Percentiles rank a stretch among this genome's conserved stretches.
phyloP scores from a whole-genome alignment of 805 yeast genomes.

The Alloascoidea hylecoeti region DNA sequence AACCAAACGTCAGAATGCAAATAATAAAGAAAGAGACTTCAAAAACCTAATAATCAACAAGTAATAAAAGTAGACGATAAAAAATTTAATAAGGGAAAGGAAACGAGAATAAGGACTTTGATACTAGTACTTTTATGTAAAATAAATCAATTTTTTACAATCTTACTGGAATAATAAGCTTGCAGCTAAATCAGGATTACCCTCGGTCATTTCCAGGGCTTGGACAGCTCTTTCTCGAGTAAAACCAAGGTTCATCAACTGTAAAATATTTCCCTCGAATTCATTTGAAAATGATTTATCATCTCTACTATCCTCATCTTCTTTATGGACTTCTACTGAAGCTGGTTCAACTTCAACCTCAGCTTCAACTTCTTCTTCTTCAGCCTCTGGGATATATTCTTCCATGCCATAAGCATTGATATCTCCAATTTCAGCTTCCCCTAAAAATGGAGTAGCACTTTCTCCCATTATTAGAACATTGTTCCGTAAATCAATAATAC shows the following conservation, averaged over 20 bases:
- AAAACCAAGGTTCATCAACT: slow-evolving; percentile 60
- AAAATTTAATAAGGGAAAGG: neutral
- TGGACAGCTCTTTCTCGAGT: slow-evolving; percentile 41
- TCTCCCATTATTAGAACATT: slow-evolving; percentile 61
- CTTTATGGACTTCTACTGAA: slow-evolving; percentile 2
- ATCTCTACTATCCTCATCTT: slow-evolving; percentile 3
- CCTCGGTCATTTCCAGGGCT: slow-evolving; percentile 55
- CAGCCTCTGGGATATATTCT: slow-evolving; percentile 4
- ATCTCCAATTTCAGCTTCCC: slow-evolving; percentile 46
- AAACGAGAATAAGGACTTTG: neutral
- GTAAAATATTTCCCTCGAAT: slow-evolving; percentile 25
- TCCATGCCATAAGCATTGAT: slow-evolving; percentile 23
- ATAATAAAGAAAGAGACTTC: neutral
- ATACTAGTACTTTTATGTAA: neutral
- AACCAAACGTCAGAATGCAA: neutral
- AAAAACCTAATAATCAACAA: neutral
- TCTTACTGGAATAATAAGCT: slow-evolving; percentile 35
- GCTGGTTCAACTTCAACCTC: slow-evolving; percentile 6
- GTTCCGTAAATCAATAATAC: slow-evolving; percentile 56
- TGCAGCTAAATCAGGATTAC: slow-evolving; percentile 82
- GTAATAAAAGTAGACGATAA: neutral
- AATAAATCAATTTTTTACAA: neutral
- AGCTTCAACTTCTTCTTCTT: slow-evolving; percentile 5
- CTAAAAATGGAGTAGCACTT: slow-evolving; percentile 55
- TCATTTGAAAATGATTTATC: slow-evolving; percentile 2